Evolutionary conservation across 306 rosid species (phyloP).

Genomic region (Aeschynomene evenia): DNA sequence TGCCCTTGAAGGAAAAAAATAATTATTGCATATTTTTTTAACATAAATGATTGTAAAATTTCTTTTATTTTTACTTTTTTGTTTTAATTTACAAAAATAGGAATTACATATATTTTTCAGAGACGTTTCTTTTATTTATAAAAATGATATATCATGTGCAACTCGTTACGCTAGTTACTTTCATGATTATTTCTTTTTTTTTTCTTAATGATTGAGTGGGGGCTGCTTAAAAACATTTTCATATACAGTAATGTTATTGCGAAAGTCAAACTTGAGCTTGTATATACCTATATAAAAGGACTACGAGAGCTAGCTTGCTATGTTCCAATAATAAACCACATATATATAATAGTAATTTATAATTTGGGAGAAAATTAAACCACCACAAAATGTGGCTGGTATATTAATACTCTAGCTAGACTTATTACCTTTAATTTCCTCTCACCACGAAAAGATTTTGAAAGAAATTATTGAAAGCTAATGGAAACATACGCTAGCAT

Average conservation of each 20-base stretch:
- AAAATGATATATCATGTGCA: slow-evolving; percentile 9
- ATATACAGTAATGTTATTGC: neutral
- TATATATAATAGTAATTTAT: neutral
- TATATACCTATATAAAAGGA: neutral
- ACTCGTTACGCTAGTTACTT: slow-evolving; percentile 6
- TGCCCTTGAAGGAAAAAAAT: too few species aligned
- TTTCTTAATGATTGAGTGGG: slow-evolving; percentile 2
- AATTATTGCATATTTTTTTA: too few species aligned
- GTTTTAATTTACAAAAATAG: too few species aligned
- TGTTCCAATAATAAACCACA: neutral
- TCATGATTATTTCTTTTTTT: neutral
- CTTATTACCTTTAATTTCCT: neutral
- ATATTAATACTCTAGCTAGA: neutral
- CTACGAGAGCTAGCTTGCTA: neutral
- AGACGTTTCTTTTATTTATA: neutral
- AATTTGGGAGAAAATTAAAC: neutral
- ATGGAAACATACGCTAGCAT: neutral
- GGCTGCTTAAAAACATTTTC: slow-evolving; percentile 4
- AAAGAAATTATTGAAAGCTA: neutral
- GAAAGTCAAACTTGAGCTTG: slow-evolving; percentile 29
- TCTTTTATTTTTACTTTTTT: too few species aligned
- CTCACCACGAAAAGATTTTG: neutral
- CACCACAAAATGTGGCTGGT: neutral
- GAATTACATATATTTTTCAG: neutral
- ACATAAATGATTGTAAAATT: too few species aligned